Conservation (phyloP, 2,329 filamentous ascomycete species). For the Xenoacremonium recifei region DNA sequence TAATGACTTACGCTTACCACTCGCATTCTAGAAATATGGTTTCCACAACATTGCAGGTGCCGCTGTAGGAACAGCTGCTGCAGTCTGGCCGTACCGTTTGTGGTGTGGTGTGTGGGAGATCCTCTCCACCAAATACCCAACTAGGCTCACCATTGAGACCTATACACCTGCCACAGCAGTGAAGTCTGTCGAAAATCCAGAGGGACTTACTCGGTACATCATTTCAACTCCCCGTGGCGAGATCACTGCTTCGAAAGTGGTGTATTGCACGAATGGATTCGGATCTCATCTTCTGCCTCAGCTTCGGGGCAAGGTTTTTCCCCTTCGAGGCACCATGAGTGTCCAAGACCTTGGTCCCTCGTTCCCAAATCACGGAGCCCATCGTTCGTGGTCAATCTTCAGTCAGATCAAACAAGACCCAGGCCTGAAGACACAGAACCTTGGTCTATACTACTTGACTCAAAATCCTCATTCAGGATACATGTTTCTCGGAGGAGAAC, state of each 20-base stretch:
- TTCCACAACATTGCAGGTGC: constrained; percentile 1
- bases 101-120: constrained; percentile 32
- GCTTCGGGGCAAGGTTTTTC: constrained; percentile 35
- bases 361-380: constrained; percentile 4
- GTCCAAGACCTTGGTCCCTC: constrained; percentile 33
- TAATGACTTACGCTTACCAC: too few species aligned
- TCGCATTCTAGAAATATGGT: constrained; percentile 2
- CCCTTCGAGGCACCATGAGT: constrained; percentile 43
- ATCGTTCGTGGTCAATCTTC: constrained; percentile 18
- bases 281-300: constrained; percentile 39
- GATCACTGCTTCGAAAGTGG: constrained; percentile 31
- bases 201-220: constrained; percentile 28
- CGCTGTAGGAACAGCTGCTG: constrained; percentile 20
- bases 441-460: constrained; percentile 8
- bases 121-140: constrained; percentile 25
- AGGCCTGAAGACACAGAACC: too few species aligned
- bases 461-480: constrained; percentile 5
- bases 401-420: too few species aligned
- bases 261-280: constrained; percentile 43
- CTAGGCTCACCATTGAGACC: constrained; percentile 27
- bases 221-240: constrained; percentile 36
- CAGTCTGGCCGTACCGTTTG: constrained; percentile 39
- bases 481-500: background rate
- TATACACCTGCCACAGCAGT: constrained; percentile 24
- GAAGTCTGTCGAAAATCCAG: constrained; percentile 18